Evolutionary conservation across 2,329 filamentous ascomycete genomes (phyloP), one percentile per base, ranked within the genome.

Genomic region (Ophiocordyceps robertsii): DNA sequence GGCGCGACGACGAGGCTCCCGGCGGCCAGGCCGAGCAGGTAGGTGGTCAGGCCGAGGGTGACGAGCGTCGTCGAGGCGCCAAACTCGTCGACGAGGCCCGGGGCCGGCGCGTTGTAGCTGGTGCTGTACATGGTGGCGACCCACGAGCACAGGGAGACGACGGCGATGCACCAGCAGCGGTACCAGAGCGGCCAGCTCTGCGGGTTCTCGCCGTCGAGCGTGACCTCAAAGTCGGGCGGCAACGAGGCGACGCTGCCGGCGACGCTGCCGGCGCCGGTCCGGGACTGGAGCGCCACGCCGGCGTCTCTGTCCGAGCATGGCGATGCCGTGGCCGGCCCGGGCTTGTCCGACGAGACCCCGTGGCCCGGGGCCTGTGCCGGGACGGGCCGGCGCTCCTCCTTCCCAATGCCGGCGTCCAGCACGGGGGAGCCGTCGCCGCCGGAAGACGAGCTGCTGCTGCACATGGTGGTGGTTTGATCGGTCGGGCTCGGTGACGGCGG

Each of bases 1-100:
- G 86, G 85, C 1, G 86, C 86, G 36, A 88, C 68, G 29, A 92
- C 63, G 45, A 92, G 63, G 30, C 76, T 80, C 1, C 86, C 86
- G 1, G 70, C 59, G 0, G 84, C 85, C 38, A 92, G 69, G 6
- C 86, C 86, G 21, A 86, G 58, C 9, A 92, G 69, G 55, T 92
- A 93, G 0, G 81, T 80, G 0, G 86, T 92, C 37, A 93, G 67
- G 6, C 86, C 86, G 3, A 92, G 64, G 0, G 84, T 84, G 1
- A 80, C 72, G n/a, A 81, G 59, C 0, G 75, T 77, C 30, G 75
- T 68, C 13, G 65, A 56, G 16, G 77, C 67, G 32, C 69, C 62
- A 50, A 87, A 90, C 41, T 85, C 80, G 13, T 68, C 58, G 53
- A 77, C 75, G 59, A 93, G 75, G 0, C 82, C 80, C 1, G 75